Conservation (phyloP, 345 rosid genomes). For the Salix suchowensis region DNA sequence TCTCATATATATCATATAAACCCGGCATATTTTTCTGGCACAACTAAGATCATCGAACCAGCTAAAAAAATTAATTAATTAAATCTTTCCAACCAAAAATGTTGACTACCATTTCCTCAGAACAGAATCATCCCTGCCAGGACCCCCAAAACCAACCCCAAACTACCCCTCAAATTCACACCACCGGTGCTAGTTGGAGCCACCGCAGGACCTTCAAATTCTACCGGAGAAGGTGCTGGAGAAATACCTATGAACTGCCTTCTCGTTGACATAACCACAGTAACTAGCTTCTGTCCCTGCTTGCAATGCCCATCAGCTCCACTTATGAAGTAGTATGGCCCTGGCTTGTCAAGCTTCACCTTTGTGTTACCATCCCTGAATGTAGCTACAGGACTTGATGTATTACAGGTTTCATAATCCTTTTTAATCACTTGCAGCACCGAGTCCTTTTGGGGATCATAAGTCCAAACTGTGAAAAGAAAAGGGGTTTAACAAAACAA, state of each 20-base stretch:
- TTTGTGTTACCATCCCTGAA: constrained; percentile 66
- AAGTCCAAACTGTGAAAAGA: constrained; percentile 51
- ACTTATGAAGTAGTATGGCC: constrained; percentile 74
- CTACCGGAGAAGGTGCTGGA: constrained; percentile 73
- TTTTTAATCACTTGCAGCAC: constrained; percentile 61
- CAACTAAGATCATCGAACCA: too few species aligned
- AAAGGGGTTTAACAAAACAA: not conserved
- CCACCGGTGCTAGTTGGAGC: constrained; percentile 53
- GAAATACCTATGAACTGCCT: constrained; percentile 31
- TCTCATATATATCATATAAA: too few species aligned
- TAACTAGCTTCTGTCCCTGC: constrained; percentile 66
- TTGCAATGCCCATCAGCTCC: constrained; percentile 66
- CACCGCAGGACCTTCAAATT: constrained; percentile 48
- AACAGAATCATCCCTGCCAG: not conserved
- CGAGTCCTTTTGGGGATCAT: constrained; percentile 59
- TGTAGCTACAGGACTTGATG: constrained; percentile 44
- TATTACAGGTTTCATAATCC: constrained; percentile 59
- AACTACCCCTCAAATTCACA: constrained; percentile 19
- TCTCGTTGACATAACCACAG: constrained; percentile 54
- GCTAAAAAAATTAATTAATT: too few species aligned
- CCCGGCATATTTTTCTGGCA: too few species aligned
- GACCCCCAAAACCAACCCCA: constrained; percentile 7
- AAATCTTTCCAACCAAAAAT: too few species aligned
- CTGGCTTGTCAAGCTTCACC: constrained; percentile 52
- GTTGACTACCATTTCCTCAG: too few species aligned